Evolutionary conservation across 148 eudicot species (phyloP), one percentile per base, ranked within the genome.

Genomic region (Vaccinium vitisidaea): DNA sequence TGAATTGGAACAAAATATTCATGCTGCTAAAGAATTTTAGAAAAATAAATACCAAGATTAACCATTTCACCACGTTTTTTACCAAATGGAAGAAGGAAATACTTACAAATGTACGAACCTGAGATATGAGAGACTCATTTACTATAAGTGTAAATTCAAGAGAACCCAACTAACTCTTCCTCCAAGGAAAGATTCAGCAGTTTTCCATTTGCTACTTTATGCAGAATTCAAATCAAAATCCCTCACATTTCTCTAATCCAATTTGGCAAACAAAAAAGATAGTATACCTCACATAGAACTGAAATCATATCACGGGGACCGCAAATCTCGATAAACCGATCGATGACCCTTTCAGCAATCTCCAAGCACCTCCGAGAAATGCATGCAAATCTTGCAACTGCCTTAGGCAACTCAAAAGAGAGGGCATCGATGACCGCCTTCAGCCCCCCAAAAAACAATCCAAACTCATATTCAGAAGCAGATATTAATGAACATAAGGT

Each of bases 301-400:
- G 98, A 76, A 82, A 94, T 88, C 96, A 96, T 92, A 50, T 94
- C 99, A 14, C 99, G 94, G 27, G 99, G 94, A 84, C 84, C 87
- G 85, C 99, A 96, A 82, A 80, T 90, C 71, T 85, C 88, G 1
- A 88, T 84, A 79, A 96, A 92, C 25, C 69, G 77, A 74, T 91
- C 87, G 69, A 96, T 88, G 77, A 92, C 71, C 81, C 80, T 80
- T 71, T 86, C 92, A 81, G 93, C 93, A 84, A 93, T 84, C 86
- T 90, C 94, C 53, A 70, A 83, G 86, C 94, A 93, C 84, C 94
- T 93, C 39, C 14, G 80, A 23, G 99, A 96, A 52, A 85, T 86
- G 75, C 94, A 91, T 30, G 94, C 89, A 82, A 96, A 90, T 88
- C 90, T 89, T 71, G 95, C 94, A 84, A 86, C 88, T n/a, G 89